A percentile compares a stretch with the other conserved stretches of the same genome.
These are phyloP conservation scores for Aspergillus viridinutans DNA, from an alignment of 2,329 filamentous ascomycete species.

Conservation along the genomic window DNA sequence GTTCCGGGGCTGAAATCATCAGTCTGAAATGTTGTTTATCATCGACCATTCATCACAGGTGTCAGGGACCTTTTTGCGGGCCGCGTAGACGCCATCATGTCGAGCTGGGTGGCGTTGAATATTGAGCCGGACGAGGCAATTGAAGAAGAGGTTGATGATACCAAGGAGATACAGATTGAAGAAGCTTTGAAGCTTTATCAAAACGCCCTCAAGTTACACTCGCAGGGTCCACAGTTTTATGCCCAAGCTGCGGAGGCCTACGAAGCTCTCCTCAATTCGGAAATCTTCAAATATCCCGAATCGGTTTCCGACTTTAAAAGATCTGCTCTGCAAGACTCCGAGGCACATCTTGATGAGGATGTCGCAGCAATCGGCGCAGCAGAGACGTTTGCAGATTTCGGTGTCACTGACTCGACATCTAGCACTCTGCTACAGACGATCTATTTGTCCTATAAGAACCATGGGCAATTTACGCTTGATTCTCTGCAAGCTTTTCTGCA, in stretches of 20 bases:
- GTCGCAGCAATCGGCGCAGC: conserved; percentile 14
- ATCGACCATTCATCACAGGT: conserved; percentile 2
- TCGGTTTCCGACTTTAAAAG: conserved; percentile 79
- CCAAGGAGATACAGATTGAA: conserved; percentile 94
- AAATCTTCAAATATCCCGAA: conserved; percentile 91
- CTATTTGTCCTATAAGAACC: conserved; percentile 92
- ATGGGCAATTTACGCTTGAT: conserved; percentile 89
- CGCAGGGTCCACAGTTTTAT: conserved; percentile 75
- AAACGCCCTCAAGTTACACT: conserved; percentile 81
- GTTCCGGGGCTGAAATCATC: background rate
- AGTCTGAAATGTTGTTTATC: conserved; percentile 19
- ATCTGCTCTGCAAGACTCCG: conserved; percentile 50
- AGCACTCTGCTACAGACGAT: conserved; percentile 84
- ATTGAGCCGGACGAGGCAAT: conserved; percentile 86
- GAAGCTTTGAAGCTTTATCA: conserved; percentile 95
- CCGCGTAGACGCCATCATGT: conserved; percentile 34
- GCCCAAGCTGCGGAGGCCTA: conserved; percentile 77
- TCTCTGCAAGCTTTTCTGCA: conserved; percentile 53
- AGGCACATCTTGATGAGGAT: conserved; percentile 42
- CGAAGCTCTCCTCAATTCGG: conserved; percentile 77
- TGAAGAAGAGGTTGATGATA: conserved; percentile 90
- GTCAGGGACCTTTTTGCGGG: conserved; percentile 12
- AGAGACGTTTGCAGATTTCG: conserved; percentile 46
- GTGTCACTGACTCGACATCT: conserved; percentile 67
- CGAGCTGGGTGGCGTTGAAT: conserved; percentile 81